A percentile compares a stretch with the other conserved stretches of the same genome.
phyloP scores from a whole-genome alignment of 768 basidiomycete species.

The Boletus edulis region DNA sequence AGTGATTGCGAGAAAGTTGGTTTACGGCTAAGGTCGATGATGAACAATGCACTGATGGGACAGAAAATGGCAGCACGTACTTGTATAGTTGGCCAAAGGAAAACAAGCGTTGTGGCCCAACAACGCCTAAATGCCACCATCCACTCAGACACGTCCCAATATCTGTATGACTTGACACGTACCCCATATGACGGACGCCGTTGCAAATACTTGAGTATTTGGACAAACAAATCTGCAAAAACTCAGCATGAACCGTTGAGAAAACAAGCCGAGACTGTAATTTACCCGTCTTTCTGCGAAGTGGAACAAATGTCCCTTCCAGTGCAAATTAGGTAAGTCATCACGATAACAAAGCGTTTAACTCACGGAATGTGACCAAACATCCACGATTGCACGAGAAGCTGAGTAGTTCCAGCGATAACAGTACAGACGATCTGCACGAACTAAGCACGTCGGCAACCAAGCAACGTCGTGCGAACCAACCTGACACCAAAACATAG shows the following conservation, averaged over 20 bases:
- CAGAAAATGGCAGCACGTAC: constrained; percentile 33
- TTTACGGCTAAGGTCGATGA: constrained; percentile 9
- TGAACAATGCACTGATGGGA: constrained; percentile 13
- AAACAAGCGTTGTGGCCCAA: constrained; percentile 62
- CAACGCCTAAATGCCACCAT: constrained; percentile 47
- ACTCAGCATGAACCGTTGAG: neutral
- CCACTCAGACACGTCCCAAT: constrained; percentile 5
- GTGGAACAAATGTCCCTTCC: constrained; percentile 46
- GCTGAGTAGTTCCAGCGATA: constrained; percentile 69
- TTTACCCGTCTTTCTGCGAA: constrained; percentile 40
- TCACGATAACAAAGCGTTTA: neutral
- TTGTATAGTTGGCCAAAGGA: constrained; percentile 56
- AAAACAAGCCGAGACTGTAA: neutral
- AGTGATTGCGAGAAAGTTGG: constrained; percentile 8
- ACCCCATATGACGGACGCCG: constrained; percentile 55
- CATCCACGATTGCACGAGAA: constrained; percentile 77
- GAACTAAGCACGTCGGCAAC: neutral
- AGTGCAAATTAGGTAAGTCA: neutral
- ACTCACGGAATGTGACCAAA: constrained; percentile 56
- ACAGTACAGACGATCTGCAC: constrained; percentile 57
- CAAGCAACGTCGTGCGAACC: neutral
- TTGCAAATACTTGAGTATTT: constrained; percentile 50
- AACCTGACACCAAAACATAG: constrained; percentile 73
- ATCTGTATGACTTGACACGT: neutral
- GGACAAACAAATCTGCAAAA: constrained; percentile 47